A percentile compares a stretch with the other conserved stretches of the same genome.
These are phyloP conservation scores for Acanthamoeba royreba DNA, from an alignment of 208 protist genomes.

Conservation along the genomic window DNA sequence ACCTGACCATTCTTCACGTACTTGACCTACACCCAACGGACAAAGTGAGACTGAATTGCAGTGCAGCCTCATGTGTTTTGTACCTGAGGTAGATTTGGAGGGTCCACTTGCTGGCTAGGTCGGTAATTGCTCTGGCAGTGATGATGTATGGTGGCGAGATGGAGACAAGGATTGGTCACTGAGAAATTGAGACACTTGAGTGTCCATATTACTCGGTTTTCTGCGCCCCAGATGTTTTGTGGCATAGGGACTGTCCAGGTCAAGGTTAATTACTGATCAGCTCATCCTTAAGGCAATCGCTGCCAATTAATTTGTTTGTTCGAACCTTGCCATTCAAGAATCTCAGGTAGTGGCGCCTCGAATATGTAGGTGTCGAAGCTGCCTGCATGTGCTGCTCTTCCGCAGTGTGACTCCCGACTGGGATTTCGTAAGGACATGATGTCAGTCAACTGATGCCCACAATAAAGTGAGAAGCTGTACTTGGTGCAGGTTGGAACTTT, in stretches of 20 bases:
- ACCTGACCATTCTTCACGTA: background rate
- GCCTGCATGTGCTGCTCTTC: background rate
- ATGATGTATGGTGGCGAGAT: background rate
- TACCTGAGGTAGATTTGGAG: background rate
- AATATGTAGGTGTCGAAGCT: background rate
- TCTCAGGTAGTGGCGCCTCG: background rate
- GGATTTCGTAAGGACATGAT: too few relatives aligned
- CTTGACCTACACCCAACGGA: background rate
- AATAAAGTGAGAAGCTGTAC: too few relatives aligned
- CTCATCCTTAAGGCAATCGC: too few relatives aligned
- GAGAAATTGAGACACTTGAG: background rate
- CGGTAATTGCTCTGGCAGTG: background rate
- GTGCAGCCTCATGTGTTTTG: background rate
- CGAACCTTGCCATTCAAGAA: background rate
- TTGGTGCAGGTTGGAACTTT: background rate
- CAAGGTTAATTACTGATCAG: background rate
- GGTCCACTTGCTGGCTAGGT: background rate
- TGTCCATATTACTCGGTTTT: background rate
- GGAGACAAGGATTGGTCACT: background rate
- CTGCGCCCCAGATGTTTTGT: background rate
- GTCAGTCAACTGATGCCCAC: too few relatives aligned
- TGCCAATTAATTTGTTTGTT: too few relatives aligned
- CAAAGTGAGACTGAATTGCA: background rate
- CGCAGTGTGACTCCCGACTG: too few relatives aligned
- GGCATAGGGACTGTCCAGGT: background rate